Evolutionary conservation across 2,329 filamentous ascomycete genomes (phyloP).

Genomic region (Fusarium palustre): DNA sequence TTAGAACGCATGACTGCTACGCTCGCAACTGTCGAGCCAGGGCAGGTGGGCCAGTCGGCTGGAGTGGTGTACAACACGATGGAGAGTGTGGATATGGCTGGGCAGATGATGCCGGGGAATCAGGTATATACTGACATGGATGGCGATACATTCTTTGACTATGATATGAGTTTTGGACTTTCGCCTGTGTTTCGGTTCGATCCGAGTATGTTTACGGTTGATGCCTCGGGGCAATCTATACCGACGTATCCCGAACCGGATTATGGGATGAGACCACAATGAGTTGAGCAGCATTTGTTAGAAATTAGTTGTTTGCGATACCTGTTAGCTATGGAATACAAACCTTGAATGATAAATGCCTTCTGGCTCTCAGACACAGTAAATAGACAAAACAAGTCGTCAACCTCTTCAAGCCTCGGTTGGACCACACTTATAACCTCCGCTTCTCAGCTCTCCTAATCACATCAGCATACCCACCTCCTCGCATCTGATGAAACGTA

Average conservation of each 20-base stretch:
- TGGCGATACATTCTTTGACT: conserved; percentile 46
- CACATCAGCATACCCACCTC: neutral
- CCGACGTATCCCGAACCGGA: conserved; percentile 43
- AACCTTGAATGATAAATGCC: neutral
- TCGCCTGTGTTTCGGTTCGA: conserved; percentile 48
- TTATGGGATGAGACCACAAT: conserved; percentile 39
- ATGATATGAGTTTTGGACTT: conserved; percentile 48
- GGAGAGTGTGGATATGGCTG: conserved; percentile 35
- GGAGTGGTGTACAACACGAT: conserved; percentile 22
- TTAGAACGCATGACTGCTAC: conserved; percentile 56
- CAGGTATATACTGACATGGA: conserved; percentile 44
- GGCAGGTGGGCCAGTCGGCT: conserved; percentile 23
- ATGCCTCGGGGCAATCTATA: conserved; percentile 41
- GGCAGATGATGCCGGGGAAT: conserved; percentile 36
- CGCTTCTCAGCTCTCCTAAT: conserved; percentile 1
- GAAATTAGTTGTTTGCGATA: conserved; percentile 6
- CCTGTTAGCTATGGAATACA: neutral
- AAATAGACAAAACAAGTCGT: neutral
- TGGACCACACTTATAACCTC: neutral
- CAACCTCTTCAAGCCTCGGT: neutral
- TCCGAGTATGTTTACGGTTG: conserved; percentile 44
- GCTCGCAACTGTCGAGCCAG: conserved; percentile 18
- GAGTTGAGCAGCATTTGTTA: conserved; percentile 1
- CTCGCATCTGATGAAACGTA: neutral
- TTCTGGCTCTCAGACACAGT: neutral